Percentiles rank a stretch among this genome's conserved stretches.
These are phyloP conservation scores for Trypanosoma platydactyli DNA, from an alignment of 208 protist species.

Conservation along the genomic window DNA sequence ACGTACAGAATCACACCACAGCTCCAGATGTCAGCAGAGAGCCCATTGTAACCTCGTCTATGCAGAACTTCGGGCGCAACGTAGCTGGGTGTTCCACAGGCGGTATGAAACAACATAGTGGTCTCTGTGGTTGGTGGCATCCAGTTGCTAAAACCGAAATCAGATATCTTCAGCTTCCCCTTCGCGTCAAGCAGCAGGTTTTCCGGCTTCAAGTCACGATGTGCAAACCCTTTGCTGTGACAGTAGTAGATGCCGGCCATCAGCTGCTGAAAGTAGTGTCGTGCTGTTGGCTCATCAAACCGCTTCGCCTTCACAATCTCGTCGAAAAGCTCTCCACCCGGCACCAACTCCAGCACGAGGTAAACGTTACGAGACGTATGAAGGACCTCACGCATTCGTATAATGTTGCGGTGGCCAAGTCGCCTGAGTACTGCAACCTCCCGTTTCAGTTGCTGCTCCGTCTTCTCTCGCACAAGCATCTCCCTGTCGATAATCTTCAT, in stretches of 20 bases:
- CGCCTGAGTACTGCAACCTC: not conserved
- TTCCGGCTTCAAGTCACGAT: constrained; percentile 63
- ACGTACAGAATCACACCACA: constrained; percentile 90
- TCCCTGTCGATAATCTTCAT: too few species aligned
- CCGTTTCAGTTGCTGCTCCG: too few species aligned
- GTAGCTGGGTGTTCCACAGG: constrained; percentile 64
- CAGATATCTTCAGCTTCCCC: constrained; percentile 36
- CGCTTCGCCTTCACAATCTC: constrained; percentile 27
- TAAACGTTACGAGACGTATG: constrained; percentile 26
- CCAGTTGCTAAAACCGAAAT: constrained; percentile 52
- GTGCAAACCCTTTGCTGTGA: constrained; percentile 61
- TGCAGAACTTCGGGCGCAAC: constrained; percentile 81
- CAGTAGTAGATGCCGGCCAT: constrained; percentile 55
- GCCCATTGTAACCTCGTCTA: constrained; percentile 59
- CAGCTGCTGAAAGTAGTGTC: constrained; percentile 73
- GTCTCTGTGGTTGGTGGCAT: constrained; percentile 23
- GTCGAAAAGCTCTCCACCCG: constrained; percentile 63
- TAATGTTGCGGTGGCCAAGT: not conserved
- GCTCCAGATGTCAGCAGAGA: constrained; percentile 92
- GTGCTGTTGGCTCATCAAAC: constrained; percentile 35
- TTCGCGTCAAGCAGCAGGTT: constrained; percentile 46
- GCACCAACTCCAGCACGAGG: constrained; percentile 68
- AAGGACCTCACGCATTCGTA: not conserved
- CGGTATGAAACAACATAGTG: constrained; percentile 29
- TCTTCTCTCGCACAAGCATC: too few species aligned